Evolutionary conservation across 2,329 filamentous ascomycete species (phyloP).

Genomic region (Hypocreales sp.): DNA sequence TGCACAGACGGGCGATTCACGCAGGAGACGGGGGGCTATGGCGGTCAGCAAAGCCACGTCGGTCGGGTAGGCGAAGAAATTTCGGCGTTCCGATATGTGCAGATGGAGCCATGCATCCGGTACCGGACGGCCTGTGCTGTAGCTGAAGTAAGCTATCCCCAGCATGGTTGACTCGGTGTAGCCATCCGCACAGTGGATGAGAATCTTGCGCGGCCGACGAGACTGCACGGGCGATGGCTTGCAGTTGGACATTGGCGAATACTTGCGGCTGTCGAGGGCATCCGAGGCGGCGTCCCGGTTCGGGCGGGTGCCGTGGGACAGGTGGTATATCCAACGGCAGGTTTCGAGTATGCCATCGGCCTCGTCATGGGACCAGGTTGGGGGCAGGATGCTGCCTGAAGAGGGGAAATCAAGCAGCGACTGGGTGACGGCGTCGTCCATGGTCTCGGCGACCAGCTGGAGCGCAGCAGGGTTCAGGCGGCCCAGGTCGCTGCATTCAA

Average conservation of each 20-base stretch:
- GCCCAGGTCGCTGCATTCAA: constrained; percentile 80
- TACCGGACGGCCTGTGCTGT: constrained; percentile 64
- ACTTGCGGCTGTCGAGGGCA: no score
- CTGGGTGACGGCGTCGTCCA: constrained; percentile 23
- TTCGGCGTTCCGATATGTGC: constrained; percentile 66
- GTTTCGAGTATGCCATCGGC: constrained; percentile 73
- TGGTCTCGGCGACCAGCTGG: constrained; percentile 42
- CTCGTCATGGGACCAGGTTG: constrained; percentile 70
- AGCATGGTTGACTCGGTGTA: constrained; percentile 92
- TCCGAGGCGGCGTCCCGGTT: constrained; percentile 17
- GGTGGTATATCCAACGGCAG: constrained; percentile 77
- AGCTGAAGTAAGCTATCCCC: constrained; percentile 85
- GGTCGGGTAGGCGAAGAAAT: constrained; percentile 91
- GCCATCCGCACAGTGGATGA: constrained; percentile 89
- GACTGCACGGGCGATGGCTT: constrained; percentile 5
- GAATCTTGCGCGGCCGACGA: constrained; percentile 48
- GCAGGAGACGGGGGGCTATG: constrained; percentile 61
- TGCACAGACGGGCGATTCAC: constrained; percentile 44
- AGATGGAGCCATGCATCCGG: constrained; percentile 79
- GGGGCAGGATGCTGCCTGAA: constrained; percentile 80
- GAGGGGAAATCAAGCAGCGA: constrained; percentile 62
- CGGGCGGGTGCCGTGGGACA: constrained; percentile 50
- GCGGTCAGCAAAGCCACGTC: constrained; percentile 72
- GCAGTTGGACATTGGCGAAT: no score
- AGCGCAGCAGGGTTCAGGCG: constrained; percentile 57